Evolutionary conservation across 2,329 filamentous ascomycete species (phyloP), one percentile per base, ranked within the genome.

Genomic region (Aspergillus ochraceoroseus): DNA sequence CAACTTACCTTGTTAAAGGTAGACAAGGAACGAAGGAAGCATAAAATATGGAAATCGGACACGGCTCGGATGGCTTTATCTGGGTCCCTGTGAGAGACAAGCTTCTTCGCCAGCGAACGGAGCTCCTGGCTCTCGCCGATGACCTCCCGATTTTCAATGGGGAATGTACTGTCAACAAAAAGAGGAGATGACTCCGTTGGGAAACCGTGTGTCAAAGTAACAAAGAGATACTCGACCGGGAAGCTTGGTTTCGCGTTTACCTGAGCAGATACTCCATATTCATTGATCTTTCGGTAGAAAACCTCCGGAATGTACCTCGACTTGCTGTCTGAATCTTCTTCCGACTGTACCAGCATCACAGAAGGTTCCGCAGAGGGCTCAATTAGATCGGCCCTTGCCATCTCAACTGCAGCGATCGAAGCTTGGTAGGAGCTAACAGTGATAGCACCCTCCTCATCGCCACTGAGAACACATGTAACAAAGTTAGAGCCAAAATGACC

Each of bases 181-280:
- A 83, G 67, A 8, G 89, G 87, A 41, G 80, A 83, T 3, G 87
- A 77, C 30, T 81, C 74, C 37, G 83, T 86, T 2, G 92, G 92
- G 70, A 98, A 96, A 44, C 92, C 92, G 61, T 98, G 90, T 1
- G 92, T 98, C 48, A 98, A 76, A 6, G 92, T 96, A 46, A 96
- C 87, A 41, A 96, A 82, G 22, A 98, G 77, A 63, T 96, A 98
- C 62, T 98, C 92, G 33, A 95, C 89, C 0, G 92, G 92, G 63
- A 98, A 98, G 31, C 85, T 82, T 0, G 92, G 92, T 62, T 95
- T 96, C 15, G 92, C 92, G 55, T 95, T 96, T 65, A 96, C 87
- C 62, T 95, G 92, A 5, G 96, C 92, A 54, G 90, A 95, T 49
- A 85, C 87, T 22, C 89, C 89, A 60, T 98, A 95, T 63, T 98